Evolutionary conservation across 805 yeast genomes (phyloP), one percentile per base, ranked within the genome.

Genomic region (Ogataea parapolymorpha): DNA sequence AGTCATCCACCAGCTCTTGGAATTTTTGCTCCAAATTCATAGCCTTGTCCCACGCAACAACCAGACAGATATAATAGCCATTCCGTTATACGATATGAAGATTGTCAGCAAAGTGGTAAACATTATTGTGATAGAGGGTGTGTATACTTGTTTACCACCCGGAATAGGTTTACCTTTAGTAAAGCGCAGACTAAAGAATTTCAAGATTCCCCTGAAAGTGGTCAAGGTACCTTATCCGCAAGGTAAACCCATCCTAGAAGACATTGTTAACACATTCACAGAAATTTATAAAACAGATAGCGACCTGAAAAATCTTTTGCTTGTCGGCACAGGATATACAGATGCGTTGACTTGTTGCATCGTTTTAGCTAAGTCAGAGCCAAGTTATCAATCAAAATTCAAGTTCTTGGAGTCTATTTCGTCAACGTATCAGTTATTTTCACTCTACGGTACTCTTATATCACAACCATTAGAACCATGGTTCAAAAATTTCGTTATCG

Each of bases 31-130:
- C 2, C 50, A 63, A 28, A 67, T 76, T 16, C 78, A 75, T 49
- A 34, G 46, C 5, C 43, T 63, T 2, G 63, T 80, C 3, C 45
- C 46, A 1, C 61, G 56, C 33, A 39, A 55, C 18, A 58, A 55
- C 12, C 45, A 56, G n/a, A 41, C 51, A 6, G 68, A 70, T 43
- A 49, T 75, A 36, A 68, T 85, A 9, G 68, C 83, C 7, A 81
- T 91, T 12, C 86, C 97, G 0, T 68, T 91, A 8, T 89, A 87
- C 53, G 98, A 93, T 58, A 80, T 91, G 73, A 84, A 80, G 56
- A 73, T 77, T 4, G 75, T 93, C 41, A 82, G 84, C 26, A 74
- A 71, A 16, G 56, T 91, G 32, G 60, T 84, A 14, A 83, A 81
- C 48, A 43, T 83, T 9, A 67, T 90, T 2, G 76, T 89, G 0